Evolutionary conservation across 2,329 filamentous ascomycete species (phyloP).

Genomic region (Pseudogymnoascus sp.): DNA sequence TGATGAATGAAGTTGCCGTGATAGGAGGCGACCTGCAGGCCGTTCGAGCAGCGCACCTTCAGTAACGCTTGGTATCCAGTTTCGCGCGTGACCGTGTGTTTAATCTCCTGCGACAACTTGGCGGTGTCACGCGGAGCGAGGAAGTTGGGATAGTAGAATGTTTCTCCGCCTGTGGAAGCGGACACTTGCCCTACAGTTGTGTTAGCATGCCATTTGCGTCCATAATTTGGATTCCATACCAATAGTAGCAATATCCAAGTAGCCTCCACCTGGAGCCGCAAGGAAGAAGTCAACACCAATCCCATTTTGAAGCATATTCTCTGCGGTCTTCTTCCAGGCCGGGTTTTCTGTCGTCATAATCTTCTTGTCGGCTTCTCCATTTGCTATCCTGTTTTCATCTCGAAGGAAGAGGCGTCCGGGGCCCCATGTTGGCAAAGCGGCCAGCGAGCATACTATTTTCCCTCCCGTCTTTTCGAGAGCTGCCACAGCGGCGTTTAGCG

Average conservation of each 20-base stretch:
- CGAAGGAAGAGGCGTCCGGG: constrained; percentile 78
- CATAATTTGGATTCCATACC: constrained; percentile 43
- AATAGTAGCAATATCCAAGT: constrained; percentile 87
- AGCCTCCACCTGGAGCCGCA: constrained; percentile 80
- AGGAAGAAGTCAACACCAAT: constrained; percentile 93
- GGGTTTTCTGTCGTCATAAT: constrained; percentile 85
- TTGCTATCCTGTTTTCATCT: constrained; percentile 79
- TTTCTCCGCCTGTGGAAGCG: constrained; percentile 85
- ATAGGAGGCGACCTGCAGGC: constrained; percentile 86
- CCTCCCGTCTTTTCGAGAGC: constrained; percentile 82
- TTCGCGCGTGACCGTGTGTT: constrained; percentile 78
- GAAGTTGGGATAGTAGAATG: constrained; percentile 96
- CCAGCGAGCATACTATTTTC: constrained; percentile 82
- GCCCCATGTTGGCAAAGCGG: constrained; percentile 84
- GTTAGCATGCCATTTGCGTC: constrained; percentile 19
- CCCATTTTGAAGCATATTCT: constrained; percentile 79
- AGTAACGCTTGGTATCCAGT: constrained; percentile 93
- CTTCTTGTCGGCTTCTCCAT: constrained; percentile 85
- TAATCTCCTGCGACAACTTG: constrained; percentile 77
- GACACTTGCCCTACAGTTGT: constrained; percentile 62
- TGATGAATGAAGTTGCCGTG: constrained; percentile 96
- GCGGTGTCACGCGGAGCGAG: constrained; percentile 76
- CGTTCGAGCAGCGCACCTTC: constrained; percentile 97
- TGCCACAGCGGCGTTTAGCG: constrained; percentile 74
- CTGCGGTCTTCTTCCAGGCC: constrained; percentile 76